A percentile compares a stretch with the other conserved stretches of the same genome.
phyloP scores from a whole-genome alignment of 495 filamentous ascomycete genomes.

The Durotheca rogersii region DNA sequence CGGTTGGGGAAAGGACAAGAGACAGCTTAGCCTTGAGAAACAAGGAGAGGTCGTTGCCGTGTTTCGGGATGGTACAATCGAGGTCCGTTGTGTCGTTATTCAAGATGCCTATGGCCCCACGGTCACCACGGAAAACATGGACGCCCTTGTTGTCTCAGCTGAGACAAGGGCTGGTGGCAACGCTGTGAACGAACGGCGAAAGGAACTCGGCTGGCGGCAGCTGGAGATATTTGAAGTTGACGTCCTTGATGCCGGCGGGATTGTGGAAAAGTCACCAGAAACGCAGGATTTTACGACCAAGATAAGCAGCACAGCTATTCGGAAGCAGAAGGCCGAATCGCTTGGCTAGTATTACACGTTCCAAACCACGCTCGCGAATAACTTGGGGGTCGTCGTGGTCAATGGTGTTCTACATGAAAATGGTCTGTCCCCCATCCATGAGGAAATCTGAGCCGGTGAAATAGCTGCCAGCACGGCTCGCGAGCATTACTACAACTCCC shows the following conservation, averaged over 20 bases:
- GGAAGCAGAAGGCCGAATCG: constrained; percentile 48
- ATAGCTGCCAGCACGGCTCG: constrained; percentile 63
- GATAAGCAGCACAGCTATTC: constrained; percentile 80
- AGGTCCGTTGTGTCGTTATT: constrained; percentile 76
- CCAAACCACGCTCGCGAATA: too few relatives aligned
- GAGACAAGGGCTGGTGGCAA: constrained; percentile 84
- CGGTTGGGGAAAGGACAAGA: constrained; percentile 38
- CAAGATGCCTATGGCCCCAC: constrained; percentile 90
- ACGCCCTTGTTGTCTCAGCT: constrained; percentile 81
- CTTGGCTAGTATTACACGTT: too few relatives aligned
- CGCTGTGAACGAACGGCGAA: constrained; percentile 77
- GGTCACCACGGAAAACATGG: constrained; percentile 75
- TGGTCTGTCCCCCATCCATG: constrained; percentile 43
- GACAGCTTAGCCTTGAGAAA: constrained; percentile 26
- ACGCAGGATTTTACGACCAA: constrained; percentile 71
- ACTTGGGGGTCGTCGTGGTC: neutral
- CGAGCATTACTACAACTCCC: constrained; percentile 66
- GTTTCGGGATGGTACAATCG: constrained; percentile 46
- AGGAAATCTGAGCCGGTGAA: constrained; percentile 59
- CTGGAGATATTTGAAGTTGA: constrained; percentile 90
- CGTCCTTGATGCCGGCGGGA: constrained; percentile 71
- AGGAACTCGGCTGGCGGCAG: constrained; percentile 71
- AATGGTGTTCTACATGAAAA: constrained; percentile 31
- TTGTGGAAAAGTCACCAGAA: constrained; percentile 44
- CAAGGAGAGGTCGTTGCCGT: constrained; percentile 43